phyloP scores from a whole-genome alignment of 2,329 filamentous ascomycete species.

The Pestalotiopsis sp. region DNA sequence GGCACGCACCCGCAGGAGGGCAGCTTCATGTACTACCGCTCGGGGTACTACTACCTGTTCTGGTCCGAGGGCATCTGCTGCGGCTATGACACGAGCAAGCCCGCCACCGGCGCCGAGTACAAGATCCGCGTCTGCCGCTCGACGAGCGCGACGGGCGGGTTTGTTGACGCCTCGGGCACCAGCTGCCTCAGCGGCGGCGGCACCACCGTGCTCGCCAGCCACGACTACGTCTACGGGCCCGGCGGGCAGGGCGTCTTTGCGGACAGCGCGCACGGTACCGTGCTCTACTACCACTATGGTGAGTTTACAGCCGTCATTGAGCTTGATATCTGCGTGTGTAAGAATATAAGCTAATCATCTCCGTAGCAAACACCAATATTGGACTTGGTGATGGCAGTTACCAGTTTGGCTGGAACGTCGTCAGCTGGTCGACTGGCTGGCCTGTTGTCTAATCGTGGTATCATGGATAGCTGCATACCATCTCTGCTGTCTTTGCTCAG shows the following conservation, averaged over 20 bases:
- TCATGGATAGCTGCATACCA: background rate
- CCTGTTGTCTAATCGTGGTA: constrained; percentile 33
- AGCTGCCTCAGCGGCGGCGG: constrained; percentile 60
- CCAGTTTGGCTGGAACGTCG: constrained; percentile 47
- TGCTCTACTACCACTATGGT: constrained; percentile 66
- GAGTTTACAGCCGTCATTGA: background rate
- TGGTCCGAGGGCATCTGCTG: constrained; percentile 66
- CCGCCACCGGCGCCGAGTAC: constrained; percentile 64
- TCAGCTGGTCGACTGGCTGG: constrained; percentile 47
- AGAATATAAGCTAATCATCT: background rate
- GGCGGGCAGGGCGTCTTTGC: constrained; percentile 63
- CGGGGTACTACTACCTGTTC: constrained; percentile 66
- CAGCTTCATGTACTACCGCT: constrained; percentile 56
- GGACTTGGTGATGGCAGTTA: constrained; percentile 51
- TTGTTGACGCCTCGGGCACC: constrained; percentile 57
- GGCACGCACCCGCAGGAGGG: constrained; percentile 59
- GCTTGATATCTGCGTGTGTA: background rate
- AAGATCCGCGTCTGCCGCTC: constrained; percentile 68
- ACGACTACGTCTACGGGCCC: constrained; percentile 62
- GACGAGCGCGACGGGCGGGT: constrained; percentile 51
- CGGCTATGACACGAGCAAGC: constrained; percentile 52
- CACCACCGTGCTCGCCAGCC: constrained; percentile 58
- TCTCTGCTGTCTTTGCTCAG: too few species aligned
- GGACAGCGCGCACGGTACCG: constrained; percentile 49
- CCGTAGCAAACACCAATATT: constrained; percentile 50